Base-by-base conservation (phyloP, 2,329 filamentous ascomycete genomes). In the Bertia moriformis region DNA sequence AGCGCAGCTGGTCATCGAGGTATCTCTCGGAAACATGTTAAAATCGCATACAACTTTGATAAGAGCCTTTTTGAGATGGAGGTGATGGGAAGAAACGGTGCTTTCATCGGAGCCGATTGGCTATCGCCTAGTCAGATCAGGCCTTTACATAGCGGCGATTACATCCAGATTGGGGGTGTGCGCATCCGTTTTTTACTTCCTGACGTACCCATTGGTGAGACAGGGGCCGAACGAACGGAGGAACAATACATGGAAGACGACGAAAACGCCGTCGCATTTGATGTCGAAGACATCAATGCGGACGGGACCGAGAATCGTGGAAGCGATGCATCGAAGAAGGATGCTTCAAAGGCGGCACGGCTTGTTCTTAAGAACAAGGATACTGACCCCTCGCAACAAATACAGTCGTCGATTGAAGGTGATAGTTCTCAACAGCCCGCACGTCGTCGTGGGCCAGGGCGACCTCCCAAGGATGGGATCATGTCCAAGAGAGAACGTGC, bases 401-500 rank as follows among this genome's bases (percentile, higher is more conserved):
- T n/a, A 10, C 7, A 7, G 7, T 7, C 22, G 59, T 29, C 52
- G 59, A 24, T 36, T 35, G 38, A 39, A 35, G 15, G n/a, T 13
- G 38, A n/a, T 10, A n/a, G n/a, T 7, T 10, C 7, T 27, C 7
- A n/a, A 7, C 22, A 4, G 45, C 48, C 42, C 45, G 45, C 3
- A 46, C 62, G 65, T 33, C 69, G 69, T 47, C 50, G 62, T 37
- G 75, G 75, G 35, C 75, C 75, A 39, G 75, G 75, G 39, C 62
- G 75, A 38, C 75, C 75, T 33, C 75, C 75, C 7, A 79, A 79
- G 57, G 73, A 79, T 49, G 75, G 75, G 15, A 67, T 78, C 49
- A 74, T 79, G 65, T 79, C 74, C 3, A 79, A 78, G 49, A 67
- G 75, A 38, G 73, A 78, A 51, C 60, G 67, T 43, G 65, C 67